Percentiles rank a stretch among this genome's conserved stretches.
Evolutionary conservation across 805 yeast species (phyloP).

Genomic region (Spathaspora boniae): DNA sequence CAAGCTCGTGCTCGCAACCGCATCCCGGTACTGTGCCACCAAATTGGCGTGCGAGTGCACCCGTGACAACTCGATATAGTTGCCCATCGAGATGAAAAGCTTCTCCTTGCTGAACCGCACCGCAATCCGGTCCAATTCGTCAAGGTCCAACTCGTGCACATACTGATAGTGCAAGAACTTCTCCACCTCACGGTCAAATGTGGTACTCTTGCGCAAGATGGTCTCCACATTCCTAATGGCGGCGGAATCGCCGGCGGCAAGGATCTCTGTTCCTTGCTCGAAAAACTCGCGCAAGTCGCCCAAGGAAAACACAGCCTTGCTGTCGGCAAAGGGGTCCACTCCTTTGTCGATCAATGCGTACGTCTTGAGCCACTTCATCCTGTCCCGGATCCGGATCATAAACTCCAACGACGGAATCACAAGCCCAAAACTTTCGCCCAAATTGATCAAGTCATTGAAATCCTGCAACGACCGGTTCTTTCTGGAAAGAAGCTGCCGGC

Average conservation of each 20-base stretch:
- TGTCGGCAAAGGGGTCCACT: slow-evolving; percentile 37
- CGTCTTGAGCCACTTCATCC: slow-evolving; percentile 31
- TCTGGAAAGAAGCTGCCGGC: slow-evolving; percentile 34
- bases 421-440: slow-evolving; percentile 61
- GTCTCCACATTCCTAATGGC: slow-evolving; percentile 23
- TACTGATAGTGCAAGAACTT: slow-evolving; percentile 16
- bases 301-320: slow-evolving; percentile 32
- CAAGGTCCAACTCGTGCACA: slow-evolving; percentile 11
- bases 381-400: slow-evolving; percentile 32
- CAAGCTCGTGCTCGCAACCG: slow-evolving; percentile 7
- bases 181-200: slow-evolving; percentile 17
- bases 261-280: slow-evolving; percentile 22
- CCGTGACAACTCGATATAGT: slow-evolving; percentile 25
- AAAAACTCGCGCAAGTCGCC: slow-evolving; percentile 26
- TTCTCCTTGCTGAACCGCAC: slow-evolving; percentile 18
- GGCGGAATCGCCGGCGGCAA: slow-evolving; percentile 31
- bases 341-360: slow-evolving; percentile 34
- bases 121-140: slow-evolving; percentile 18
- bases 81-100: slow-evolving; percentile 20
- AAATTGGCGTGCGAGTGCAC: slow-evolving; percentile 20
- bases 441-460: slow-evolving; percentile 48
- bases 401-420: slow-evolving; percentile 45
- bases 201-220: slow-evolving; percentile 23
- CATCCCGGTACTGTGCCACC: slow-evolving; percentile 14
- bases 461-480: slow-evolving; percentile 39